Conservation (phyloP, 2,329 filamentous ascomycete genomes). For the Calonectria fujianensis region DNA sequence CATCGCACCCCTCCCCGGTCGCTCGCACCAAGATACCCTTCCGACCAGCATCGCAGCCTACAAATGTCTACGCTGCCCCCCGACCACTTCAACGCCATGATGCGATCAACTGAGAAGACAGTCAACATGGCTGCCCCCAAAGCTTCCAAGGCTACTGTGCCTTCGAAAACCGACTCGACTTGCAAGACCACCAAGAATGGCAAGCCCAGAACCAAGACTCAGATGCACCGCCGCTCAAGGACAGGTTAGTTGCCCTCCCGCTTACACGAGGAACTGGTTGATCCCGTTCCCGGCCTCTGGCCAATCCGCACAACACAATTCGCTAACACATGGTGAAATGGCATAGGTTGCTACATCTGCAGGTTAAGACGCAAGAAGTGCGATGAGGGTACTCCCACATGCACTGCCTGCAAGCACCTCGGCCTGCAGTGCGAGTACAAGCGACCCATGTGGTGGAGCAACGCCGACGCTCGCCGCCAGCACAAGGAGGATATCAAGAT, state of each 20-base stretch:
- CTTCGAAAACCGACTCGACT: conserved; percentile 75
- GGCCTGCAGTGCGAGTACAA: conserved; percentile 96
- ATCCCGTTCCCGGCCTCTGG: conserved; percentile 30
- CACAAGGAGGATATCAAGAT: conserved; percentile 98
- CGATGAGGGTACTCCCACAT: conserved; percentile 78
- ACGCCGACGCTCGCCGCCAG: conserved; percentile 86
- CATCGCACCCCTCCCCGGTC: conserved; percentile 53
- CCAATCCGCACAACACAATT: conserved; percentile 35
- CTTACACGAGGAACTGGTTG: conserved; percentile 56
- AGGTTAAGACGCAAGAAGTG: conserved; percentile 81
- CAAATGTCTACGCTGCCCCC: conserved; percentile 81
- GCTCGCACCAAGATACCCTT: conserved; percentile 53
- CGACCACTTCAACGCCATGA: conserved; percentile 72
- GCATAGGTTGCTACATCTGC: conserved; percentile 80
- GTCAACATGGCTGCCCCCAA: conserved; percentile 79
- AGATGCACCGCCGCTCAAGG: conserved; percentile 95
- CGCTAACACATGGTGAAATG: conserved; percentile 54
- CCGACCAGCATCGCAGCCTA: conserved; percentile 61
- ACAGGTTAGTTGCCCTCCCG: conserved; percentile 81
- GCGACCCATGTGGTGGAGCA: conserved; percentile 97
- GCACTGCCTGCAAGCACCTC: conserved; percentile 82
- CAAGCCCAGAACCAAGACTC: conserved; percentile 81
- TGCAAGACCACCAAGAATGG: conserved; percentile 70
- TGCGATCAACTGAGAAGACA: conserved; percentile 66
- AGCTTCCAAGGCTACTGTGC: conserved; percentile 68